These are phyloP conservation scores for Kwoniella sp. DNA, from an alignment of 768 basidiomycete species.

Conservation along the genomic window DNA sequence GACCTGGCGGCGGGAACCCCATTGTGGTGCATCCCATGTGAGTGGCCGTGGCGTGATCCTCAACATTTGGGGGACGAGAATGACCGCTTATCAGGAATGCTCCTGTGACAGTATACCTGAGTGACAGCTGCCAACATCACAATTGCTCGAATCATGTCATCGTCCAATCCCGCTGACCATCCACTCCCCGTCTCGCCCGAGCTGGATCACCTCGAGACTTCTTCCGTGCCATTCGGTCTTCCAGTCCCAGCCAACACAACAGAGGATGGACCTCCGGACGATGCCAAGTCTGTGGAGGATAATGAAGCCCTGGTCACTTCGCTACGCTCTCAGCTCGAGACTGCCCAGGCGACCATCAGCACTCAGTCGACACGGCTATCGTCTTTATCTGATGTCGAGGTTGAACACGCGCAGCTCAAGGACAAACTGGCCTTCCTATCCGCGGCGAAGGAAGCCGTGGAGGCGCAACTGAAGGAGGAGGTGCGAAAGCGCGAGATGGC, in stretches of 20 bases:
- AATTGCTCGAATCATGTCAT: not conserved
- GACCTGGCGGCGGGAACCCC: no score
- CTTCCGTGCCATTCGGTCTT: slow-evolving; percentile 4
- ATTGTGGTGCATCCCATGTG: no score
- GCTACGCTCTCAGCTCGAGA: slow-evolving; percentile 24
- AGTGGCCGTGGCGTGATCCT: no score
- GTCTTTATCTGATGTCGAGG: slow-evolving; percentile 25
- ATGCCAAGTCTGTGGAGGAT: not conserved
- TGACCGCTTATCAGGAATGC: not conserved
- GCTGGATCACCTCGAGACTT: not conserved
- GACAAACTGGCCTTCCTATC: slow-evolving; percentile 35
- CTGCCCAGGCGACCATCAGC: slow-evolving; percentile 30
- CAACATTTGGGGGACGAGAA: no score
- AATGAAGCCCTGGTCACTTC: slow-evolving; percentile 17
- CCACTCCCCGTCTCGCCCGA: slow-evolving; percentile 12
- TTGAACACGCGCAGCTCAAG: slow-evolving; percentile 28
- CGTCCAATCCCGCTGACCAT: slow-evolving; percentile 12
- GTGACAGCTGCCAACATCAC: not conserved
- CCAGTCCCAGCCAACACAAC: not conserved
- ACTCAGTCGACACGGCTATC: slow-evolving; percentile 25
- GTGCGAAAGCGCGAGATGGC: slow-evolving; percentile 39
- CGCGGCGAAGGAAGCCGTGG: slow-evolving; percentile 47
- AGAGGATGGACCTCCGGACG: not conserved
- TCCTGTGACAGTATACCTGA: not conserved
- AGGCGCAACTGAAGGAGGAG: slow-evolving; percentile 40